Conservation (phyloP, 2,329 filamentous ascomycete genomes). For the Pestalotiopsis sp. region DNA sequence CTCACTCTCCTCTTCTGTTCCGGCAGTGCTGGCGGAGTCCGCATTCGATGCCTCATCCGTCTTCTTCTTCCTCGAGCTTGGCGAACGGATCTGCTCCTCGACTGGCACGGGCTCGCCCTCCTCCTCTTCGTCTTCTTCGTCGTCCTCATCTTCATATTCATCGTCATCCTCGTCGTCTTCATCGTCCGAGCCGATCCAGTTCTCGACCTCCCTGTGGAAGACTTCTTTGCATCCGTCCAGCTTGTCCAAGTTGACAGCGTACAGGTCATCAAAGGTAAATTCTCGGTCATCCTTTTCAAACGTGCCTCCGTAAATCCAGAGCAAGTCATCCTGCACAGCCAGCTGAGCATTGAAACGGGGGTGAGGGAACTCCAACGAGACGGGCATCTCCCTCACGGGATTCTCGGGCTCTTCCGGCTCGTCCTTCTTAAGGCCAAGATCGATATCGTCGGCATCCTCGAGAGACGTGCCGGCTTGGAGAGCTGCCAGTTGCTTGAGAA, state of each 20-base stretch:
- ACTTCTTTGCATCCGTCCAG: conserved; percentile 92
- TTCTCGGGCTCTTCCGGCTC: conserved; percentile 59
- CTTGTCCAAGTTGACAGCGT: conserved; percentile 91
- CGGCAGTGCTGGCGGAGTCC: conserved; percentile 38
- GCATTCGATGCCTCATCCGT: conserved; percentile 43
- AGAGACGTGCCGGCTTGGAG: conserved; percentile 75
- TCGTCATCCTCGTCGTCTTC: conserved; percentile 61
- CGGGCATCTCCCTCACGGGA: conserved; percentile 63
- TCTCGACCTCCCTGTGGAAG: conserved; percentile 80
- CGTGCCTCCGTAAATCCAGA: conserved; percentile 95
- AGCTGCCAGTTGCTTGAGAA: conserved; percentile 83
- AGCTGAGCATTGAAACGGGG: conserved; percentile 89
- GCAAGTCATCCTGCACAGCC: conserved; percentile 86
- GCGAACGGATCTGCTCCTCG: conserved; percentile 48
- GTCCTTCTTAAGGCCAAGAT: conserved; percentile 48
- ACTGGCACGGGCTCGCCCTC: conserved; percentile 55
- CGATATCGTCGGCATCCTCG: conserved; percentile 49
- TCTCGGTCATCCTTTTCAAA: conserved; percentile 95
- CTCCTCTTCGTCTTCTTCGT: conserved; percentile 50
- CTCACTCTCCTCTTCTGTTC: conserved; percentile 48
- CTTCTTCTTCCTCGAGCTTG: conserved; percentile 61
- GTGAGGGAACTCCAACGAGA: conserved; percentile 84
- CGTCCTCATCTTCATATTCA: conserved; percentile 58
- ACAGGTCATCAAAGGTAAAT: conserved; percentile 94
- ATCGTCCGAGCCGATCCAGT: conserved; percentile 70